phyloP scores from a whole-genome alignment of 2,329 filamentous ascomycete genomes.

The Monascus ruber region DNA sequence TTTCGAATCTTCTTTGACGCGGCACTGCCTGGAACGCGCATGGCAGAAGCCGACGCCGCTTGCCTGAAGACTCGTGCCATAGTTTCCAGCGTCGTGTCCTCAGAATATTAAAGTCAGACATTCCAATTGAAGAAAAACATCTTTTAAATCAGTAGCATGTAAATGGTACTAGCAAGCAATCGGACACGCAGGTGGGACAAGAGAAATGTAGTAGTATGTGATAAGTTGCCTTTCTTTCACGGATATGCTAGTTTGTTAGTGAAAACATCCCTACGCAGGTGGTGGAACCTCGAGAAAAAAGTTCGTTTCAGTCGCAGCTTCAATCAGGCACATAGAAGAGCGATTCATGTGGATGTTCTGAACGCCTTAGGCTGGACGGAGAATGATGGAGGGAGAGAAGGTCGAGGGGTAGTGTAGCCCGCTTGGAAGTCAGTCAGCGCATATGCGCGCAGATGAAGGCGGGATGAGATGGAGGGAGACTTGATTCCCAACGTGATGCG shows the following conservation, averaged over 20 bases:
- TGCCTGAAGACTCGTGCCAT: constrained; percentile 29
- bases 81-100: constrained; percentile 10
- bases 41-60: constrained; percentile 20
- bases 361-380: too few species aligned
- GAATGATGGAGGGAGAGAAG: too few species aligned
- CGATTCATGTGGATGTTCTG: too few species aligned
- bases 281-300: not conserved
- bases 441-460: too few species aligned
- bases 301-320: not conserved
- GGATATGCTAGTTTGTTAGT: constrained; percentile 5
- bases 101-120: constrained; percentile 7
- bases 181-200: too few species aligned
- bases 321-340: not conserved
- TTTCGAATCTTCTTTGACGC: constrained; percentile 26
- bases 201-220: too few species aligned
- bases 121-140: constrained; percentile 4
- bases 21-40: constrained; percentile 22
- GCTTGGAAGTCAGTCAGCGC: too few species aligned
- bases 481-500: too few species aligned
- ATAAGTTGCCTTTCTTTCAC: not conserved
- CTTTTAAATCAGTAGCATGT: constrained; percentile 2
- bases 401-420: too few species aligned
- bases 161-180: not conserved
- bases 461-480: too few species aligned
- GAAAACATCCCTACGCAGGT: constrained; percentile 9